These are phyloP conservation scores for Trypanosoma theileri DNA, from an alignment of 208 protist species.

Conservation along the genomic window DNA sequence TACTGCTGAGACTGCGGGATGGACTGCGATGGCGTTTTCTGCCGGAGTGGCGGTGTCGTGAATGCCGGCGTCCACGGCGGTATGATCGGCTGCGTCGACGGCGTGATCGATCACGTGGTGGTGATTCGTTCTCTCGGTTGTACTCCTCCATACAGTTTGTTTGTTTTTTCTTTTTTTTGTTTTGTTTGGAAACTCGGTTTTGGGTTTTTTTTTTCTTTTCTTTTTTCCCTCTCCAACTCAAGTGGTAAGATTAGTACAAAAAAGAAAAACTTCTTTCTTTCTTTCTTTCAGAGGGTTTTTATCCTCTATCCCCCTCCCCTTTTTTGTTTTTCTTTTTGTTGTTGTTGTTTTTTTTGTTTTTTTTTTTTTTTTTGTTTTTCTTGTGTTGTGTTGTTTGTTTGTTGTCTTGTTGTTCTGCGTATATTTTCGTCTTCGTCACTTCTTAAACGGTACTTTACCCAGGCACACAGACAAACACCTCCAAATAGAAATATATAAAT, in stretches of 20 bases:
- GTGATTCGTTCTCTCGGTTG: not conserved
- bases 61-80: not conserved
- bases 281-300: not conserved
- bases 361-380: conserved; percentile 8
- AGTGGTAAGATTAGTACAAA: too few species aligned
- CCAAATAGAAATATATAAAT: too few species aligned
- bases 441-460: too few species aligned
- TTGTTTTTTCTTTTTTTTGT: not conserved
- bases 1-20: not conserved
- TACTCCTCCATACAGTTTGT: conserved; percentile 16
- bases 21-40: conserved; percentile 17
- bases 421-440: too few species aligned
- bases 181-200: too few species aligned
- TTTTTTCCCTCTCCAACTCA: too few species aligned
- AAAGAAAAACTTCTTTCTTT: not conserved
- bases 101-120: conserved; percentile 5
- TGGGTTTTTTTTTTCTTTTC: not conserved
- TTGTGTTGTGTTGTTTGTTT: not conserved
- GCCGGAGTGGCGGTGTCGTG: conserved; percentile 3
- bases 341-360: not conserved
- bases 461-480: too few species aligned
- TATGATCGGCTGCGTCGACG: conserved; percentile 9
- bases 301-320: not conserved
- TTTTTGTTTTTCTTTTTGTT: conserved; percentile 9
- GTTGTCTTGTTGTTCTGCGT: not conserved